phyloP scores from a whole-genome alignment of 192 early-diverging fungal species.

The Helicostylum pulchrum region DNA sequence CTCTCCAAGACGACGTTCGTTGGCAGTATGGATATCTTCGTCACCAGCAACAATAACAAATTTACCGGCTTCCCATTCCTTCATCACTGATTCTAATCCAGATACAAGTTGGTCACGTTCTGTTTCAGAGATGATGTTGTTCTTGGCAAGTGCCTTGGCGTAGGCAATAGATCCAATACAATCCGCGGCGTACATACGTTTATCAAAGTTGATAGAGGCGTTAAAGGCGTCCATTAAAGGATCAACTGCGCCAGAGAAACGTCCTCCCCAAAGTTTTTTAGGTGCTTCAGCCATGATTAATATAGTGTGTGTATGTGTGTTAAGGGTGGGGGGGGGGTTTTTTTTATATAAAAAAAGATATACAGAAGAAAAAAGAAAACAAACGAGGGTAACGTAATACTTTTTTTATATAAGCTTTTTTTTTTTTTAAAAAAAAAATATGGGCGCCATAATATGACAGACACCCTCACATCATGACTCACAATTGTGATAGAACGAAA shows the following conservation, averaged over 20 bases:
- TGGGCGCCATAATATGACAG: no score
- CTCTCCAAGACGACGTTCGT: constrained; percentile 93
- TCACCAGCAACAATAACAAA: constrained; percentile 78
- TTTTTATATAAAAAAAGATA: neutral
- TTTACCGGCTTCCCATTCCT: constrained; percentile 75
- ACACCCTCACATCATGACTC: constrained; percentile 10
- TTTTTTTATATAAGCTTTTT: neutral
- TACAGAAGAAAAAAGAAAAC: neutral
- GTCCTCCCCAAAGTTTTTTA: constrained; percentile 75
- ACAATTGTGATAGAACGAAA: neutral
- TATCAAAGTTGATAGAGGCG: constrained; percentile 91
- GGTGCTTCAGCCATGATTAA: constrained; percentile 17
- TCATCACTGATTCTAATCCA: constrained; percentile 72
- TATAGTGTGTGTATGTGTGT: neutral
- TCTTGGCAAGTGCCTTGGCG: constrained; percentile 70
- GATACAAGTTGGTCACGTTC: constrained; percentile 70
- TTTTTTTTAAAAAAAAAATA: no score
- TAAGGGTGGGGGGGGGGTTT: no score
- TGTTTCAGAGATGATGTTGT: constrained; percentile 70
- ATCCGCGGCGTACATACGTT: constrained; percentile 89
- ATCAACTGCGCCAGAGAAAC: constrained; percentile 88
- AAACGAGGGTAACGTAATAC: neutral
- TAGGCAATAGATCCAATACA: constrained; percentile 87
- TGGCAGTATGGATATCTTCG: constrained; percentile 99
- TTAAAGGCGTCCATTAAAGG: constrained; percentile 98